A percentile compares a stretch with the other conserved stretches of the same genome.
Evolutionary conservation across 1,284 basidiomycete genomes (phyloP).

Genomic region (Microbotryomycetes sp.): DNA sequence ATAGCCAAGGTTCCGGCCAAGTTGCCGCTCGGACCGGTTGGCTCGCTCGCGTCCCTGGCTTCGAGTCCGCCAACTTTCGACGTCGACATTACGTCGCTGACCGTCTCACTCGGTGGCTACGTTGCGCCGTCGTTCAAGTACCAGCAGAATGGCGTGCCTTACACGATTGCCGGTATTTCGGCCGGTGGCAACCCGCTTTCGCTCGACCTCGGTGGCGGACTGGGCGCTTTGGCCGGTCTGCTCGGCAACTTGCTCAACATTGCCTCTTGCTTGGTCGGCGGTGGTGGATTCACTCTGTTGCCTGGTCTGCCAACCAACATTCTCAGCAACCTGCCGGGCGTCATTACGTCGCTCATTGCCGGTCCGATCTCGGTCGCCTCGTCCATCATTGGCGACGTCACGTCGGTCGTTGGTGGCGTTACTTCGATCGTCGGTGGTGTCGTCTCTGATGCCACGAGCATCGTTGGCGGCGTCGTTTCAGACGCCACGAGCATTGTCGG

Average conservation of each 20-base stretch:
- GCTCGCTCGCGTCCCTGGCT: constrained; percentile 7
- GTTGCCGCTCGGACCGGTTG: constrained; percentile 7
- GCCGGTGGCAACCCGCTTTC: not conserved
- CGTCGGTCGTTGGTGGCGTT: constrained; percentile 1
- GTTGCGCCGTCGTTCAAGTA: constrained; percentile 19
- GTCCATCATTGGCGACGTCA: not conserved
- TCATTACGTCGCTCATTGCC: constrained; percentile 1
- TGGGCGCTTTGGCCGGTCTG: not conserved
- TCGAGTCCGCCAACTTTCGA: constrained; percentile 6
- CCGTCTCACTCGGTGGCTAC: constrained; percentile 15
- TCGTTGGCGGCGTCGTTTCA: not conserved
- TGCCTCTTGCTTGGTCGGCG: not conserved
- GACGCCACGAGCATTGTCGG: not conserved
- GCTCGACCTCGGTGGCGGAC: not conserved
- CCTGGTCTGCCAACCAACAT: constrained; percentile 7
- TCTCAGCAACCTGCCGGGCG: not conserved
- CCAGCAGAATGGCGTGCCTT: constrained; percentile 13
- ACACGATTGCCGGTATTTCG: not conserved
- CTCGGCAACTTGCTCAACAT: not conserved
- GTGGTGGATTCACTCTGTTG: not conserved
- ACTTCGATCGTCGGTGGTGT: constrained; percentile 1
- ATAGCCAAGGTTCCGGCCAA: not conserved
- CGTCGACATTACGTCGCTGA: constrained; percentile 8
- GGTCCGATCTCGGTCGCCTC: not conserved
- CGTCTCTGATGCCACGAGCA: not conserved